Conservation (phyloP, 768 basidiomycete genomes). For the Phlebiopsis gigantea region DNA sequence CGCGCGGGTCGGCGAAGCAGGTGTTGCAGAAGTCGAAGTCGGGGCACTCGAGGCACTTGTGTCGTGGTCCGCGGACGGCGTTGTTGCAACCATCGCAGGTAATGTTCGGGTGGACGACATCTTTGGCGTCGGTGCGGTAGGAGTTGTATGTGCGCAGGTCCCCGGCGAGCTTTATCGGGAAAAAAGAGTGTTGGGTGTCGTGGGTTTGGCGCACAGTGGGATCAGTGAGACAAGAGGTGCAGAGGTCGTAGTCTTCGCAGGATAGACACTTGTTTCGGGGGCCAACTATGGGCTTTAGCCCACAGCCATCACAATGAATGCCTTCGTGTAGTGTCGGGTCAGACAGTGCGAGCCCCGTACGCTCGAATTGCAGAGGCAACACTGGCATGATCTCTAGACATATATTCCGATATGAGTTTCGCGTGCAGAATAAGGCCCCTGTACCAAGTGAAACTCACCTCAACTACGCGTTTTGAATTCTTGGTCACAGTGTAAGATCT, state of each 20-base stretch:
- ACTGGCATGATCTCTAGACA: too few relatives aligned
- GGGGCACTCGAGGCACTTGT: constrained; percentile 78
- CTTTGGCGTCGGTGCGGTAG: not conserved
- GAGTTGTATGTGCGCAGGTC: not conserved
- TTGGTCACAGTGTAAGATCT: too few relatives aligned
- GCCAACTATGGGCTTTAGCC: constrained; percentile 5
- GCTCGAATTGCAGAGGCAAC: too few relatives aligned
- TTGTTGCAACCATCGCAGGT: constrained; percentile 60
- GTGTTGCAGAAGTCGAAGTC: constrained; percentile 23
- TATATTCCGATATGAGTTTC: too few relatives aligned
- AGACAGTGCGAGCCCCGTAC: too few relatives aligned
- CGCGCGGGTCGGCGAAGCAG: constrained; percentile 9
- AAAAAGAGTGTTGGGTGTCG: not conserved
- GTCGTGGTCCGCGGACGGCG: constrained; percentile 57
- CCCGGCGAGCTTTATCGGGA: not conserved
- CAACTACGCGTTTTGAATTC: too few relatives aligned
- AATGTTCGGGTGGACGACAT: not conserved
- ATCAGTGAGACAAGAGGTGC: not conserved
- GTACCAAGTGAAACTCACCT: too few relatives aligned
- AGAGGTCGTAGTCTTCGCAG: constrained; percentile 2
- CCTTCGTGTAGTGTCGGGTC: not conserved
- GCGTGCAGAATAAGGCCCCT: too few relatives aligned
- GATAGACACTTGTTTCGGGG: not conserved
- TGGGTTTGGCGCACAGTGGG: not conserved
- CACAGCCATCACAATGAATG: constrained; percentile 1